Evolutionary conservation across 768 basidiomycete genomes (phyloP), one percentile per base, ranked within the genome.

Genomic region (Boletus rubescentipes): DNA sequence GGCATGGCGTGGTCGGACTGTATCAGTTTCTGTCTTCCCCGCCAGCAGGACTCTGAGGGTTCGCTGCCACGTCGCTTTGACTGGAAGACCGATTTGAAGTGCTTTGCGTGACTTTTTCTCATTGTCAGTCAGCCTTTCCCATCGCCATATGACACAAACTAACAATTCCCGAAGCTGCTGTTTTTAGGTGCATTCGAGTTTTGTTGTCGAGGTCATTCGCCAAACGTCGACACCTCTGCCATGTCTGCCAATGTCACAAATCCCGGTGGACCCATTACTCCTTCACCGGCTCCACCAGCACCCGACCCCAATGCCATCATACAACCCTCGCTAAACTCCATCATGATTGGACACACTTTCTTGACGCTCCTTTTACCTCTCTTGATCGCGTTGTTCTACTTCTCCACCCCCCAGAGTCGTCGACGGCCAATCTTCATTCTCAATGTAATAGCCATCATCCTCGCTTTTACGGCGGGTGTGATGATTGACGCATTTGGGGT

Each of bases 341-440:
- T 72, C 31, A 60, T 73, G 56, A 63, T 73, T 29, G 61, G 61
- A 1, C 67, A 71, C 35, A 64, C 68, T 0, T 69, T 73, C 48
- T 49, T 67, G 31, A 60, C 66, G 4, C 60, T 72, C 12, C 67
- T 70, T 5, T n/a, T 70, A 2, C 64, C 69, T 32, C 70, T 70
- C 53, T 42, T 70, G 9, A 54, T 66, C 9, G 69, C 70, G 12
- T 30, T 70, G 35, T 66, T 70, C 51, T 66, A 68, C 48, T 70
- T 62, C 26, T 72, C 70, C 7, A 69, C 61, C 4, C 53, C 60
- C 0, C 51, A 58, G 32, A 58, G 66, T 18, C 64, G 70, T 18
- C 34, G 58, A 5, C 59, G 58, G 10, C 62, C 68, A 1, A 68
- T 70, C 34, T 70, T 72, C 40, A 58, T 65, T 16, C 65, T 70